Percentiles rank a stretch among this genome's conserved stretches.
Evolutionary conservation across 495 filamentous ascomycete genomes (phyloP).

Genomic region (Penicillium flavigenum): DNA sequence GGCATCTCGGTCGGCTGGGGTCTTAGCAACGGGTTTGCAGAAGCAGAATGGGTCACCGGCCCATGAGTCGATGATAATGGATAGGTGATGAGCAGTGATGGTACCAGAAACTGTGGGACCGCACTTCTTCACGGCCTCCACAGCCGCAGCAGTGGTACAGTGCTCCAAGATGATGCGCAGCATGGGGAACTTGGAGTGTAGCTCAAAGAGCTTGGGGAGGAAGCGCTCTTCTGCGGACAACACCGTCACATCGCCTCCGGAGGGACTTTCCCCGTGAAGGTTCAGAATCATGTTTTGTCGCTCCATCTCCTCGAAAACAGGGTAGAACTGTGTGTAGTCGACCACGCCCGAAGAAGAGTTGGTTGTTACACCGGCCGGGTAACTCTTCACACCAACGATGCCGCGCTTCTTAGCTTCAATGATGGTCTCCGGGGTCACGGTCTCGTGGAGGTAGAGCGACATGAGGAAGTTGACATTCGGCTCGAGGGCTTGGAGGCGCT

Average conservation of each 20-base stretch:
- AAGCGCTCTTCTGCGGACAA: slow-evolving; percentile 80
- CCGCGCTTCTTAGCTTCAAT: slow-evolving; percentile 62
- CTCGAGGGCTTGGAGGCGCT: slow-evolving; percentile 63
- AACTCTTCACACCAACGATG: slow-evolving; percentile 56
- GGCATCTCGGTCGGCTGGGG: slow-evolving; percentile 70
- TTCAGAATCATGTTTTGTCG: slow-evolving; percentile 62
- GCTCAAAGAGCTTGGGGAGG: slow-evolving; percentile 68
- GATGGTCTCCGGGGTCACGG: slow-evolving; percentile 76
- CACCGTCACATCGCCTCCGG: slow-evolving; percentile 58
- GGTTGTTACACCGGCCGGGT: slow-evolving; percentile 70
- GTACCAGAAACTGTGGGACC: slow-evolving; percentile 64
- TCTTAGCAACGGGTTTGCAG: slow-evolving; percentile 84
- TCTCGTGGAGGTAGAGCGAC: slow-evolving; percentile 81
- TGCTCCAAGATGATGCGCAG: slow-evolving; percentile 77
- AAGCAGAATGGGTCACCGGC: slow-evolving; percentile 75
- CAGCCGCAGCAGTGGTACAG: slow-evolving; percentile 78
- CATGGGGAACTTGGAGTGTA: slow-evolving; percentile 74
- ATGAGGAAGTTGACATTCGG: slow-evolving; percentile 79
- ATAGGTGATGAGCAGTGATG: slow-evolving; percentile 79
- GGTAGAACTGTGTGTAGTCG: slow-evolving; percentile 67
- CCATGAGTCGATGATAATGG: slow-evolving; percentile 73
- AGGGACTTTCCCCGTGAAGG: slow-evolving; percentile 60
- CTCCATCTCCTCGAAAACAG: slow-evolving; percentile 80
- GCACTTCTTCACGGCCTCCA: slow-evolving; percentile 72
- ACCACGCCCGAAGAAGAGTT: slow-evolving; percentile 82